phyloP scores from a whole-genome alignment of 2,329 filamentous ascomycete genomes.

The Aspergillus neotritici region DNA sequence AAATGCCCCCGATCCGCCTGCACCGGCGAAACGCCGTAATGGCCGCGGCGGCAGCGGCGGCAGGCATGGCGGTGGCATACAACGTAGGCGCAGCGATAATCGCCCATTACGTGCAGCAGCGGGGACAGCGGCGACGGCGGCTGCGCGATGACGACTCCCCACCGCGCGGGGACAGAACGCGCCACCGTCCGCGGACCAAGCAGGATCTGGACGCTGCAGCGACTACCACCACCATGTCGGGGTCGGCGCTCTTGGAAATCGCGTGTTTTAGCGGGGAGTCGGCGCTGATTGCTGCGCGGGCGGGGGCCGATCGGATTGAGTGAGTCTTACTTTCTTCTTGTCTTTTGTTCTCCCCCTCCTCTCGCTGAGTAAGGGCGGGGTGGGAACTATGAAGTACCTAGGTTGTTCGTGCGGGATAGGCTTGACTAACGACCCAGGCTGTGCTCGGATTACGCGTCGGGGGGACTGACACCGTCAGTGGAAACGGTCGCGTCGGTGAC shows the following conservation, averaged over 20 bases:
- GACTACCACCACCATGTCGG: too few species aligned
- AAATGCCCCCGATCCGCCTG: too few species aligned
- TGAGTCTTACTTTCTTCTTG: slow-evolving; percentile 40
- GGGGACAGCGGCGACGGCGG: too few species aligned
- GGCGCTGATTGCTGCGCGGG: slow-evolving; percentile 37
- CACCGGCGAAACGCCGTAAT: too few species aligned
- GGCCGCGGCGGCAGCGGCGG: too few species aligned
- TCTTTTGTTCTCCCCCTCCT: too few species aligned
- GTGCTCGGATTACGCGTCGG: slow-evolving; percentile 17
- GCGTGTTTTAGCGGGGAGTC: slow-evolving; percentile 46
- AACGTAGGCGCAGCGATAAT: slow-evolving; percentile 25
- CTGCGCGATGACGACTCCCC: too few species aligned
- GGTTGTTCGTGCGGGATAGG: too few species aligned
- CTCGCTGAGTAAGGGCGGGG: slow-evolving; percentile 29
- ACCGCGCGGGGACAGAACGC: background rate
- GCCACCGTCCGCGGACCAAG: too few species aligned
- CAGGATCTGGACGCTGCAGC: too few species aligned
- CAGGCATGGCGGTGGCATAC: background rate
- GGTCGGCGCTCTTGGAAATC: slow-evolving; percentile 34
- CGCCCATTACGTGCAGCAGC: background rate
- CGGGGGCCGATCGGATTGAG: slow-evolving; percentile 49
- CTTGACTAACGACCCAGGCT: slow-evolving; percentile 29
- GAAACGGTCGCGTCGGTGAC: slow-evolving; percentile 21
- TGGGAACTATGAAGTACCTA: too few species aligned
- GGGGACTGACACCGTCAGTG: slow-evolving; percentile 14